Base-by-base conservation (phyloP, 176 grass and related monocot genomes). In the Pontederia crassipes region DNA sequence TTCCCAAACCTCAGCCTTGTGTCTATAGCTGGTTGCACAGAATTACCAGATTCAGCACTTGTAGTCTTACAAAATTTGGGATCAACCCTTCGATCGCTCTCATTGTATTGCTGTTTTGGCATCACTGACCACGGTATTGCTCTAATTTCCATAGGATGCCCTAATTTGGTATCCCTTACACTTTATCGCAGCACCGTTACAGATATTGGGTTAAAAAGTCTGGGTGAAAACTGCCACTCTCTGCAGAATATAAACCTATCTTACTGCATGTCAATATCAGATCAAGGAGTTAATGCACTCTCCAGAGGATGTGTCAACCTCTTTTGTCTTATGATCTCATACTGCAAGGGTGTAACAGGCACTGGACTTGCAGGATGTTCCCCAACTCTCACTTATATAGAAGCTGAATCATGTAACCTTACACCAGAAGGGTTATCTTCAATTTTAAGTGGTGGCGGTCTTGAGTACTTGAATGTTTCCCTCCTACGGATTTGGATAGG, bases 381-480 rank as follows among this genome's bases (percentile, higher is more conserved):
- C 54, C 61, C 57, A 69, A 78, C 69, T 49, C 69, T 96, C 61
- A 59, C 78, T 69, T 87, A 82, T 69, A 54, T 96, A 55, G 86
- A 87, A 80, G 92, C 92, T 59, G 91, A 96, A 9, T 87, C 80
- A 17, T 96, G 91, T 62, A 74, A 75, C 66, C 52, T 96, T 79
- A 86, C 78, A 67, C 71, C 70, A 28, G 73, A 82, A 35, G 91
- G 91, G 54, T 46, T 96, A 65, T 64, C 55, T 8, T 75, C 75
- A 60, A 73, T 63, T 32, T 47, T 75, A 10, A 83, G 81, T 65
- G 72, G 80, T 29, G 78, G 83, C 53, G 69, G 75, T 54, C 65
- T 96, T 8, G 59, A 90, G 66, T 90, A 90, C 54, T 67, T 96
- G 58, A 90, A 90, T 50, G 72, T 96, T 13, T 79, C 85, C 40